Conservation (phyloP, 2,329 filamentous ascomycete species). For the Mariannaea elegans region DNA sequence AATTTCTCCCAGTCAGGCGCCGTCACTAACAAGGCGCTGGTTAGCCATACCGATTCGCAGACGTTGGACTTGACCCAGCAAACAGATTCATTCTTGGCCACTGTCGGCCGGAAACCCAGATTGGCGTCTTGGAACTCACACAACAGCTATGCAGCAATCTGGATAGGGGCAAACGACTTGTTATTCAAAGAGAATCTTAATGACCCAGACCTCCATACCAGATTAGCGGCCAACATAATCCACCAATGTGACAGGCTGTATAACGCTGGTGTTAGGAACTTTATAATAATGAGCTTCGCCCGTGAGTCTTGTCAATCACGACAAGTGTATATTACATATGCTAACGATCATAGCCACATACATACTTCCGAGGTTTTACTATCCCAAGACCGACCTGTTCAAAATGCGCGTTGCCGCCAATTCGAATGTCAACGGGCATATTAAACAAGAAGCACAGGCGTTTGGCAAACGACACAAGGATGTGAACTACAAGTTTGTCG, state of each 20-base stretch:
- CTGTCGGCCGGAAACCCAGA: neutral
- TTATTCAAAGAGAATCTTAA: neutral
- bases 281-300: constrained; percentile 7
- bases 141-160: constrained; percentile 4
- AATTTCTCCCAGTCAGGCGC: constrained; percentile 5
- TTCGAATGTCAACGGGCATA: neutral
- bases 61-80: constrained; percentile 4
- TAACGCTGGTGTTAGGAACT: neutral
- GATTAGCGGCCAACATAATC: neutral
- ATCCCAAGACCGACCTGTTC: neutral
- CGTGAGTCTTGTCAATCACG: neutral
- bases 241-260: constrained; percentile 4
- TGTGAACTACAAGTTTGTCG: neutral
- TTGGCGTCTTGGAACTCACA: constrained; percentile 6
- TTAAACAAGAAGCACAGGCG: neutral
- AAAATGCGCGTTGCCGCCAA: neutral
- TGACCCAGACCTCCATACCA: neutral
- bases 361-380: neutral
- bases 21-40: neutral
- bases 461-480: neutral
- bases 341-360: neutral
- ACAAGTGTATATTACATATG: neutral
- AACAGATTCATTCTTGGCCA: constrained; percentile 1
- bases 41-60: neutral
- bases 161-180: constrained; percentile 12